Evolutionary conservation across 164 flowering plant species (phyloP).

Genomic region (Berberis thunbergii): DNA sequence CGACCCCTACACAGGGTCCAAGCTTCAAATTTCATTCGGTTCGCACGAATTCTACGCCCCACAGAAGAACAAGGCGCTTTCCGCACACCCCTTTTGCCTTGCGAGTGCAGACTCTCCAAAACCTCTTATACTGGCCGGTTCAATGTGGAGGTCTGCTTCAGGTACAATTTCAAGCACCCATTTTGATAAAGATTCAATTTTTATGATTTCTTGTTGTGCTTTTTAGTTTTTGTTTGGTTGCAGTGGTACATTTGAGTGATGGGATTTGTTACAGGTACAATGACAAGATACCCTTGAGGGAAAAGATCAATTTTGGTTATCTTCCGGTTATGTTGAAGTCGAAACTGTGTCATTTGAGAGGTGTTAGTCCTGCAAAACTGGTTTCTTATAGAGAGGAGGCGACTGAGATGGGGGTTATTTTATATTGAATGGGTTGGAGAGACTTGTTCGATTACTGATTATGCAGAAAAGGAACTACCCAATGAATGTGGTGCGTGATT

Average conservation of each 20-base stretch:
- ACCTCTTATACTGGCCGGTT: conserved; percentile 56
- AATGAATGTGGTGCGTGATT: conserved; percentile 47
- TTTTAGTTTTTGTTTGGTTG: no score
- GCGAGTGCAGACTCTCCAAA: conserved; percentile 80
- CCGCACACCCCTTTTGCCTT: conserved; percentile 31
- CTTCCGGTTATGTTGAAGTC: conserved; percentile 92
- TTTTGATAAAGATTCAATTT: conserved; percentile 31
- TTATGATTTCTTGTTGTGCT: conserved; percentile 81
- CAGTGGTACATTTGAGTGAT: no score
- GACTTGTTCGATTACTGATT: conserved; percentile 62
- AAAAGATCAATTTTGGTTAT: conserved; percentile 42
- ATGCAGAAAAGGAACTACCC: conserved; percentile 82
- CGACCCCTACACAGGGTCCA: conserved; percentile 26
- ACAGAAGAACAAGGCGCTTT: conserved; percentile 21
- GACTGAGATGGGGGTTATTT: conserved; percentile 96
- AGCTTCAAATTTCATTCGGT: conserved; percentile 50
- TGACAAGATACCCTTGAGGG: conserved; percentile 23
- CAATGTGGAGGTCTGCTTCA: conserved; percentile 31
- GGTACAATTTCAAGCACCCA: conserved; percentile 27
- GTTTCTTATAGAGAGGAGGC: conserved; percentile 62
- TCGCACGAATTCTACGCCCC: conserved; percentile 38
- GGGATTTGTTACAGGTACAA: conserved; percentile 22
- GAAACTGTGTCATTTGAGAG: conserved; percentile 57
- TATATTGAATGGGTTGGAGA: conserved; percentile 76
- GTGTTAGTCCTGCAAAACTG: conserved; percentile 39